Evolutionary conservation across 805 yeast species (phyloP).

Genomic region (Suhomyces sp.): DNA sequence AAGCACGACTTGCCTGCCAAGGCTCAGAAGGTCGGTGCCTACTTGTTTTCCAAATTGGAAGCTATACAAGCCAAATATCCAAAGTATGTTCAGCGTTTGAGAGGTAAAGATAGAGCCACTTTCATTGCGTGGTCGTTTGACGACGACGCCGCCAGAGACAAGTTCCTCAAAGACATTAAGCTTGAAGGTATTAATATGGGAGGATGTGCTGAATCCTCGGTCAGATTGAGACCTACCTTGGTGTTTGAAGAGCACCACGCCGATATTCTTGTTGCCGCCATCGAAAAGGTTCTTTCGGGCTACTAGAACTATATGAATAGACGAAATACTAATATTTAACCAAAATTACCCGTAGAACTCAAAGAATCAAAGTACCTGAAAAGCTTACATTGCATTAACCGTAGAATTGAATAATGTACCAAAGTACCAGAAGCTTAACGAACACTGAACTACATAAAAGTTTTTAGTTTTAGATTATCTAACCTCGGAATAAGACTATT

Average conservation of each 20-base stretch:
- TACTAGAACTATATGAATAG: slow-evolving; percentile 12
- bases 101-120: slow-evolving; percentile 75
- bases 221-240: slow-evolving; percentile 78
- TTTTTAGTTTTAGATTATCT: too few species aligned
- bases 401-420: too few species aligned
- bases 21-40: slow-evolving; percentile 62
- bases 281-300: slow-evolving; percentile 37
- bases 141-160: slow-evolving; percentile 53
- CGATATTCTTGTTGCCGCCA: slow-evolving; percentile 52
- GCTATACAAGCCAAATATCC: slow-evolving; percentile 56
- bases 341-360: too few species aligned
- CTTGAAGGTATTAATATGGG: slow-evolving; percentile 73
- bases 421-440: too few species aligned
- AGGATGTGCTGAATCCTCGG: slow-evolving; percentile 77
- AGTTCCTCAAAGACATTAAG: slow-evolving; percentile 59
- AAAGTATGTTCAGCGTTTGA: slow-evolving; percentile 47
- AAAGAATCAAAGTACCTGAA: too few species aligned
- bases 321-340: too few species aligned
- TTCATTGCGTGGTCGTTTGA: slow-evolving; percentile 79
- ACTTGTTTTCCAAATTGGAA: slow-evolving; percentile 57
- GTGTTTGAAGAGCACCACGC: slow-evolving; percentile 80
- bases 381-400: too few species aligned
- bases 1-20: slow-evolving; percentile 57
- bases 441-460: too few species aligned
- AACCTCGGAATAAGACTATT: too few species aligned